Evolutionary conservation across 2,329 filamentous ascomycete species (phyloP).

Genomic region (Colletotrichum sp.): DNA sequence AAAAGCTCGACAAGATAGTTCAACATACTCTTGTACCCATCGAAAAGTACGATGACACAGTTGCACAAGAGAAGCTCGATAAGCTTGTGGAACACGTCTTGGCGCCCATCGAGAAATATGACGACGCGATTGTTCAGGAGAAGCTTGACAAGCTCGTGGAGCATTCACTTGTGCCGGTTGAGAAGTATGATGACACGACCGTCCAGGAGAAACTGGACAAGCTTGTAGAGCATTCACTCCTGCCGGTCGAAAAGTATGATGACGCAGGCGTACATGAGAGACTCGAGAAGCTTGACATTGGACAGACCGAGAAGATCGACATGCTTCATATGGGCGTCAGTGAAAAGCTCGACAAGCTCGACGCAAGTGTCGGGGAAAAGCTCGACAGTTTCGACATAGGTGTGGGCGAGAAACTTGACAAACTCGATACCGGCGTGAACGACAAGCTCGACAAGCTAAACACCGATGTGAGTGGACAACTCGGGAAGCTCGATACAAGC

Average conservation of each 20-base stretch:
- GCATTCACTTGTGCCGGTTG: constrained; percentile 48
- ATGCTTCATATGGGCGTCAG: constrained; percentile 47
- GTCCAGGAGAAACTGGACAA: constrained; percentile 9
- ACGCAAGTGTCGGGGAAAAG: constrained; percentile 26
- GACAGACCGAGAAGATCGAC: constrained; percentile 33
- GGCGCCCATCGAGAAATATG: constrained; percentile 18
- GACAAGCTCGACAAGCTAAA: constrained; percentile 42
- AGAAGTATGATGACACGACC: constrained; percentile 10
- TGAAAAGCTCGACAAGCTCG: constrained; percentile 63
- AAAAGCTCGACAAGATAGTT: constrained; percentile 40
- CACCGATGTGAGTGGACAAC: constrained; percentile 47
- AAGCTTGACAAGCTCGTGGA: constrained; percentile 54
- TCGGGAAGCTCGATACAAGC: constrained; percentile 38
- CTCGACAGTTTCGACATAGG: constrained; percentile 40
- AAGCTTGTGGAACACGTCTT: constrained; percentile 7
- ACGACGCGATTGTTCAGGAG: constrained; percentile 27
- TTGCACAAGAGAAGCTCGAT: constrained; percentile 5
- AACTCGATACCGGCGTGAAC: constrained; percentile 40
- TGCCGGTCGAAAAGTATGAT: constrained; percentile 22
- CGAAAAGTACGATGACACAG: not conserved
- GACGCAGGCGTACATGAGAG: constrained; percentile 28
- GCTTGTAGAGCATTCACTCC: not conserved
- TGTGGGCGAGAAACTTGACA: constrained; percentile 47
- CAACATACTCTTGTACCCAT: not conserved
- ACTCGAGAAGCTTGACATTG: constrained; percentile 56